Evolutionary conservation across 2,329 filamentous ascomycete genomes (phyloP).

Genomic region (Hortaea werneckii): DNA sequence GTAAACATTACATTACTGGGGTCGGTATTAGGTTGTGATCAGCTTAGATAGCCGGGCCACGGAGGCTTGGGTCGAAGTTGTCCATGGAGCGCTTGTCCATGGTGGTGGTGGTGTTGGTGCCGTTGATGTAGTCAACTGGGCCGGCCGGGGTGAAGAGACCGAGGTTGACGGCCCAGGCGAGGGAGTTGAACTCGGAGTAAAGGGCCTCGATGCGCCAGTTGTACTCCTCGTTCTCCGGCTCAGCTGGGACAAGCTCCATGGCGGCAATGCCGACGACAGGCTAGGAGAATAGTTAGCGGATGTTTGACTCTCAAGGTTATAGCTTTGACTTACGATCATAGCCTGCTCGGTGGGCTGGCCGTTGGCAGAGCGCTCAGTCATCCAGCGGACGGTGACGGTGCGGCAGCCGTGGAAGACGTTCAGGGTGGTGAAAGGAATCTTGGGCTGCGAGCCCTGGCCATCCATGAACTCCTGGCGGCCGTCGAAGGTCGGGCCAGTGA

Average conservation of each 20-base stretch:
- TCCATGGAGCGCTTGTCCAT: constrained; percentile 3
- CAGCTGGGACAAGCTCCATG: constrained; percentile 12
- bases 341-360: constrained; percentile 17
- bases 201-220: constrained; percentile 14
- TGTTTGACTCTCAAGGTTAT: neutral
- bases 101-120: constrained; percentile 1
- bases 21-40: neutral
- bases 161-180: constrained; percentile 16
- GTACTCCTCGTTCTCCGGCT: constrained; percentile 8
- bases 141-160: constrained; percentile 11
- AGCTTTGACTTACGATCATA: constrained; percentile 12
- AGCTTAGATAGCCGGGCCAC: constrained; percentile 4
- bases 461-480: constrained; percentile 12
- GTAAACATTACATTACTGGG: neutral
- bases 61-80: neutral
- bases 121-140: constrained; percentile 4
- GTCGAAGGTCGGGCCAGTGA: constrained; percentile 12
- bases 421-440: constrained; percentile 16
- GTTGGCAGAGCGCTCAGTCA: constrained; percentile 14
- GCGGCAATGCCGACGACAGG: constrained; percentile 15
- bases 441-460: constrained; percentile 15
- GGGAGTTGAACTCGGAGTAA: constrained; percentile 19
- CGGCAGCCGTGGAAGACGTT: constrained; percentile 19
- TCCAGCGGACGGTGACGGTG: constrained; percentile 19
- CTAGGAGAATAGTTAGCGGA: constrained; percentile 1